Percentiles rank a stretch among this genome's conserved stretches.
Evolutionary conservation across 768 basidiomycete genomes (phyloP).

Genomic region (Botryobasidium botryosum): DNA sequence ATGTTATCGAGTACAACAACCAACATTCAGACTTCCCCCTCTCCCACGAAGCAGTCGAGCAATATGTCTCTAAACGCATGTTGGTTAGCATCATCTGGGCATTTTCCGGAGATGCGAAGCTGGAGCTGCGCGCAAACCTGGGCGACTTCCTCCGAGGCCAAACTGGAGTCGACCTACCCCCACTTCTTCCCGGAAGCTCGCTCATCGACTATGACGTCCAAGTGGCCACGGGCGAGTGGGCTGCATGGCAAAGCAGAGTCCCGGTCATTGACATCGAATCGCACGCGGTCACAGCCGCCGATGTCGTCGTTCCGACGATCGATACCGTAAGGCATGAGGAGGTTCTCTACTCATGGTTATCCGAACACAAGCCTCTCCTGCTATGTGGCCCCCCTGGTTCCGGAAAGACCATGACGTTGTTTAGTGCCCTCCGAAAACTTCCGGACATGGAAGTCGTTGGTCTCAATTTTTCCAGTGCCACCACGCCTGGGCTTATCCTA

Average conservation of each 20-base stretch:
- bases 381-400: constrained; percentile 99
- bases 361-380: constrained; percentile 96
- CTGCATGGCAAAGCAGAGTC: constrained; percentile 79
- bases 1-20: constrained; percentile 84
- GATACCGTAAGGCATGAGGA: constrained; percentile 98
- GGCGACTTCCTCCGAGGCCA: constrained; percentile 73
- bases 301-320: constrained; percentile 95
- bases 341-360: constrained; percentile 95
- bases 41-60: constrained; percentile 63
- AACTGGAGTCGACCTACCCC: constrained; percentile 81
- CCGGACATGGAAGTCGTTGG: constrained; percentile 99
- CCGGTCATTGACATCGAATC: constrained; percentile 95
- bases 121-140: constrained; percentile 76
- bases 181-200: constrained; percentile 54
- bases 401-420: constrained; percentile 98
- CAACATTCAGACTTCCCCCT: constrained; percentile 95
- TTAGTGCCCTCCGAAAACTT: constrained; percentile 91
- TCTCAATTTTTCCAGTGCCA: constrained; percentile 97
- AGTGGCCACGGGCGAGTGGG: constrained; percentile 72
- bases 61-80: constrained; percentile 79
- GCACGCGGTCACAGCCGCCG: constrained; percentile 86
- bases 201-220: constrained; percentile 94
- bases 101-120: constrained; percentile 89
- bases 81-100: constrained; percentile 94
- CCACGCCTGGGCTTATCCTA: constrained; percentile 91